Evolutionary conservation across 2,329 filamentous ascomycete genomes (phyloP).

Genomic region (Penicillium sp.): DNA sequence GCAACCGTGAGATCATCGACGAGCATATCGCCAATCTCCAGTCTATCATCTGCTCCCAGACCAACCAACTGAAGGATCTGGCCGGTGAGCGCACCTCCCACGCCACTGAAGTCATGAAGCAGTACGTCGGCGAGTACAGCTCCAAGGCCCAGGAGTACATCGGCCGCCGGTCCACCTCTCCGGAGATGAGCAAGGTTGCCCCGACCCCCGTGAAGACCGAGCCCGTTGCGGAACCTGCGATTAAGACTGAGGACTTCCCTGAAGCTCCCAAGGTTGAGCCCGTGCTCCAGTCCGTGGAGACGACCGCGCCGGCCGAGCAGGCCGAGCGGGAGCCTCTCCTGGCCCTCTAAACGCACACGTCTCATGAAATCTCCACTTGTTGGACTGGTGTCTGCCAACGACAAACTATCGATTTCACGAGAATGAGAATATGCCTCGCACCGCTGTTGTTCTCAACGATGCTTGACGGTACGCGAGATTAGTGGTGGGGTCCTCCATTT

Average conservation of each 20-base stretch:
- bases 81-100: conserved; percentile 57
- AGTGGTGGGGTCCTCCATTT: conserved; percentile 1
- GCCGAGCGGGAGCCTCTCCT: conserved; percentile 34
- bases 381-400: neutral
- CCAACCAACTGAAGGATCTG: conserved; percentile 55
- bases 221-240: conserved; percentile 10
- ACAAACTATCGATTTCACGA: neutral
- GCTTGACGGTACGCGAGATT: conserved; percentile 9
- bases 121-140: conserved; percentile 57
- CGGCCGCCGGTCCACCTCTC: conserved; percentile 35
- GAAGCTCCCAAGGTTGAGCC: conserved; percentile 42
- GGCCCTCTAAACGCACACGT: conserved; percentile 22
- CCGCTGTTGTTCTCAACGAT: conserved; percentile 5
- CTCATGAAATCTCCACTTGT: neutral
- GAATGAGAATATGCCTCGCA: conserved; percentile 6
- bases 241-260: conserved; percentile 49
- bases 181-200: conserved; percentile 29
- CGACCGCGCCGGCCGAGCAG: conserved; percentile 28
- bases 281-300: conserved; percentile 22
- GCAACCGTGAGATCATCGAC: conserved; percentile 61
- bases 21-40: conserved; percentile 53
- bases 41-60: conserved; percentile 53
- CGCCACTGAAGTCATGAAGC: conserved; percentile 54
- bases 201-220: conserved; percentile 16
- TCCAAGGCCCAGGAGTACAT: conserved; percentile 56